A percentile compares a stretch with the other conserved stretches of the same genome.
phyloP scores from a whole-genome alignment of 345 rosid genomes.

The Bruguiera gymnorhiza region DNA sequence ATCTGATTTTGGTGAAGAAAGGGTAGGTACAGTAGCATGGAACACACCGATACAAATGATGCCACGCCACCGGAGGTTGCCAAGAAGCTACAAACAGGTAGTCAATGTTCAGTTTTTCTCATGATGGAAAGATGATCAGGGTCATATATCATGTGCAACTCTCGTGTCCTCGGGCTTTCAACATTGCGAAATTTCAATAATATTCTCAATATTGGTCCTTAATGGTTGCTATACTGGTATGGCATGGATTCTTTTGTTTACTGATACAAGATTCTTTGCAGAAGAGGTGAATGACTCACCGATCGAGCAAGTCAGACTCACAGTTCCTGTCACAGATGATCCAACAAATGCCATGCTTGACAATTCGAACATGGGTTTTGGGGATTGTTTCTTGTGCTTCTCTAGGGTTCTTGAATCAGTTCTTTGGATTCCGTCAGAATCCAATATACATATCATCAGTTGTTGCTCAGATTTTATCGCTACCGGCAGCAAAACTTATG shows the following conservation, averaged over 20 bases:
- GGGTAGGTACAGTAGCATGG: not conserved
- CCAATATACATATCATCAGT: slow-evolving; percentile 35
- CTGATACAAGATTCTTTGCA: slow-evolving; percentile 4
- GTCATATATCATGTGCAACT: too few species aligned
- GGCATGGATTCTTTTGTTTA: not conserved
- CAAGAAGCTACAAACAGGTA: too few species aligned
- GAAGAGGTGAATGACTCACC: slow-evolving; percentile 44
- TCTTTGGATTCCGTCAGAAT: slow-evolving; percentile 44
- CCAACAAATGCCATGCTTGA: slow-evolving; percentile 44
- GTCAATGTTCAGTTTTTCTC: too few species aligned
- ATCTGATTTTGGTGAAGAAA: not conserved
- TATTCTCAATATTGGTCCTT: too few species aligned
- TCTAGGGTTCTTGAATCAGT: slow-evolving; percentile 28
- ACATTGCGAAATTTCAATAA: too few species aligned
- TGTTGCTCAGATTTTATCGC: slow-evolving; percentile 40
- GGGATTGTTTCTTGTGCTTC: slow-evolving; percentile 35
- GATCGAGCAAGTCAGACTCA: slow-evolving; percentile 45
- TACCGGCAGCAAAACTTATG: slow-evolving; percentile 40
- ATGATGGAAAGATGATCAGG: too few species aligned
- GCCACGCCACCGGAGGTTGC: too few species aligned
- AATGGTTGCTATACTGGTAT: too few species aligned
- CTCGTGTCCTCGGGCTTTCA: too few species aligned
- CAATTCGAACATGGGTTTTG: slow-evolving; percentile 46
- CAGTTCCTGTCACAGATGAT: slow-evolving; percentile 44
- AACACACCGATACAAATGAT: not conserved